Evolutionary conservation across 2,329 filamentous ascomycete genomes (phyloP), one percentile per base, ranked within the genome.

Genomic region (Fusarium cicatricum): DNA sequence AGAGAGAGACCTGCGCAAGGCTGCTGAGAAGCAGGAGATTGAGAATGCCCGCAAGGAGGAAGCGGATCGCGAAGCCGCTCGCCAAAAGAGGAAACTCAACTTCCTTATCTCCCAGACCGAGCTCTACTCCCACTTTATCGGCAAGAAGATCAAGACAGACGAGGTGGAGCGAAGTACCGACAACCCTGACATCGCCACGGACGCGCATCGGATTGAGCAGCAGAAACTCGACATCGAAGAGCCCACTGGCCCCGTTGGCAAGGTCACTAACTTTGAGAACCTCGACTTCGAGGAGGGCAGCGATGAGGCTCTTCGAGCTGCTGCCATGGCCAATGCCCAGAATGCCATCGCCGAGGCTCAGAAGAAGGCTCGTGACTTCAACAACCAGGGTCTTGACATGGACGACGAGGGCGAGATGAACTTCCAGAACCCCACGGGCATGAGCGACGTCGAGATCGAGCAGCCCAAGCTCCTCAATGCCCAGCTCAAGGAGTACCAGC

Each of bases 101-200:
- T 99, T 99, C 83, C 84, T 99, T 62, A 99, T 99, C 75, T 97
- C 94, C 1, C 95, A 99, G 78, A 99, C 95, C 1, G 95, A 99
- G 74, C 84, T 99, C 44, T 99, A 99, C 81, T 98, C 94, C 36
- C 95, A 99, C 82, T 99, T 99, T 76, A 97, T 99, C 69, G 94
- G 95, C 74, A 96, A 97, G 80, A 99, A 99, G 82, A 96, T 98
- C 77, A 97, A 97, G 79, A 98, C 94, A 2, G 90, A 95, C 66
- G 93, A 98, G 72, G 92, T 97, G 41, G 93, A 99, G 77, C 84
- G 90, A 55, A 94, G 91, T 42, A 95, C 92, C 17, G 91, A 95
- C 69, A 92, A 93, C 70, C 87, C 87, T 8, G 89, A 90, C 41
- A 87, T 90, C 43, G 81, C 84, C 10, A 82, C 82, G 42, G 80